Conservation (phyloP, 495 filamentous ascomycete genomes). For the Neurospora sp. region DNA sequence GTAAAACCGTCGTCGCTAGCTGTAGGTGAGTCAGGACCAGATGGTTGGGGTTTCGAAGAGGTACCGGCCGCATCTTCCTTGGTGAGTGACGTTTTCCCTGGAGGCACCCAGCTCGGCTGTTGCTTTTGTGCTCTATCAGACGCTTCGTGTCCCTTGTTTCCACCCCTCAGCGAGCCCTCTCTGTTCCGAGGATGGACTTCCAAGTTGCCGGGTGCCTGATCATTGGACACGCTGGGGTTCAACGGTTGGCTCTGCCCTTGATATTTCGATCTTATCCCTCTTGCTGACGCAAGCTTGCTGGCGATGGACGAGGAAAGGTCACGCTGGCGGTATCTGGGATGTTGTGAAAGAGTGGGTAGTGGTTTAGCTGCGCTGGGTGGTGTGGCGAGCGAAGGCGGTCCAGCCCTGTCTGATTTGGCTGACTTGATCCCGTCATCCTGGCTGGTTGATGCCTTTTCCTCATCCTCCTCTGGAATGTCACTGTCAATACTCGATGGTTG, state of each 20-base stretch:
- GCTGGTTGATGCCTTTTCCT: constrained; percentile 24
- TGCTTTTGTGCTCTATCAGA: constrained; percentile 23
- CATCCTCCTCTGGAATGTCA: constrained; percentile 26
- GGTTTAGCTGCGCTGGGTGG: constrained; percentile 24
- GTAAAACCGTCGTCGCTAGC: constrained; percentile 71
- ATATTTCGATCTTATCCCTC: constrained; percentile 69
- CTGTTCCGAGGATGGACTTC: constrained; percentile 42
- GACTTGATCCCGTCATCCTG: constrained; percentile 6
- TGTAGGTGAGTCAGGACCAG: neutral
- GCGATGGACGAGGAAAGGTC: constrained; percentile 79
- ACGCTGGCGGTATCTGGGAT: constrained; percentile 45
- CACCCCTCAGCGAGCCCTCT: constrained; percentile 27
- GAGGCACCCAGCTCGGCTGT: constrained; percentile 34
- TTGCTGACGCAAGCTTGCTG: constrained; percentile 78
- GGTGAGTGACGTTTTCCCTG: constrained; percentile 16
- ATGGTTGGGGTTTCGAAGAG: constrained; percentile 8
- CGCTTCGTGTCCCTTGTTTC: constrained; percentile 29
- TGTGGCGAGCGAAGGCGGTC: constrained; percentile 13
- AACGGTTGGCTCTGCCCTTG: constrained; percentile 43
- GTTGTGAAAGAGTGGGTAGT: constrained; percentile 36
- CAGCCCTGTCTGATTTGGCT: constrained; percentile 12
- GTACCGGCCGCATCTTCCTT: constrained; percentile 15
- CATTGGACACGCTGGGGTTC: constrained; percentile 61
- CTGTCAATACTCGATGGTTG: constrained; percentile 25
- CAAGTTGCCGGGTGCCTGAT: constrained; percentile 66